phyloP scores from a whole-genome alignment of 1,139 yeast species.

The Yamadazyma mexicana region DNA sequence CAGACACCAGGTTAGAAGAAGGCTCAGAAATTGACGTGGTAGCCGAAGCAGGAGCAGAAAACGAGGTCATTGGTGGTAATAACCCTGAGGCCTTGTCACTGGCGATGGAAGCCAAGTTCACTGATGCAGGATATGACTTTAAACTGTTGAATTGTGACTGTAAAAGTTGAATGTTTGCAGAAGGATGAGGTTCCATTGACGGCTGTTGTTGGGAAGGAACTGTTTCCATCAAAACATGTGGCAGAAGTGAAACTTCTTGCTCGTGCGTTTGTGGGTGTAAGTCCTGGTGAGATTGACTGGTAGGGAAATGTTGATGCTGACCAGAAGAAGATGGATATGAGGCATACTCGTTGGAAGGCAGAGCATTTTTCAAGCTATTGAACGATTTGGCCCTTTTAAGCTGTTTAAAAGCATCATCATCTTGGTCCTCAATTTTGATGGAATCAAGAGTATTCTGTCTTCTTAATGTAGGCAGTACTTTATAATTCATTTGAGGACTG shows the following conservation, averaged over 20 bases:
- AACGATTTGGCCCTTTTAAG: conserved; percentile 39
- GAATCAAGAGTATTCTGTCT: conserved; percentile 31
- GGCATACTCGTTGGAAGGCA: background rate
- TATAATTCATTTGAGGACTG: conserved; percentile 8
- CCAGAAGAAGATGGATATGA: conserved; percentile 2
- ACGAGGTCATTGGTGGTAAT: conserved; percentile 43
- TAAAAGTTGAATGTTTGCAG: conserved; percentile 14
- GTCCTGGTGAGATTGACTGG: conserved; percentile 1
- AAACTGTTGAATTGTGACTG: conserved; percentile 22
- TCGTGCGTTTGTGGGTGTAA: conserved; percentile 1
- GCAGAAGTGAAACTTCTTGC: background rate
- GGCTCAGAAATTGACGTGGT: conserved; percentile 5
- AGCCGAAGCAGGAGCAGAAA: conserved; percentile 11
- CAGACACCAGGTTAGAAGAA: conserved; percentile 3
- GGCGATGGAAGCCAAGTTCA: conserved; percentile 35
- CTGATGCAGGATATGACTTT: conserved; percentile 40
- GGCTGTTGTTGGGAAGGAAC: too few relatives aligned
- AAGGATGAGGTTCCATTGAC: conserved; percentile 4
- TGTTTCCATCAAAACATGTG: conserved; percentile 1
- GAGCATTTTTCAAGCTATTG: conserved; percentile 5
- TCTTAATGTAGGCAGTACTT: conserved; percentile 15
- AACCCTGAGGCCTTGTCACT: conserved; percentile 18
- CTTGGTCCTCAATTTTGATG: conserved; percentile 40
- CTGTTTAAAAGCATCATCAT: conserved; percentile 47
- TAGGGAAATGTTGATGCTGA: conserved; percentile 2